Evolutionary conservation across 2,329 filamentous ascomycete species (phyloP), one percentile per base, ranked within the genome.

Genomic region (Beauveria australis): DNA sequence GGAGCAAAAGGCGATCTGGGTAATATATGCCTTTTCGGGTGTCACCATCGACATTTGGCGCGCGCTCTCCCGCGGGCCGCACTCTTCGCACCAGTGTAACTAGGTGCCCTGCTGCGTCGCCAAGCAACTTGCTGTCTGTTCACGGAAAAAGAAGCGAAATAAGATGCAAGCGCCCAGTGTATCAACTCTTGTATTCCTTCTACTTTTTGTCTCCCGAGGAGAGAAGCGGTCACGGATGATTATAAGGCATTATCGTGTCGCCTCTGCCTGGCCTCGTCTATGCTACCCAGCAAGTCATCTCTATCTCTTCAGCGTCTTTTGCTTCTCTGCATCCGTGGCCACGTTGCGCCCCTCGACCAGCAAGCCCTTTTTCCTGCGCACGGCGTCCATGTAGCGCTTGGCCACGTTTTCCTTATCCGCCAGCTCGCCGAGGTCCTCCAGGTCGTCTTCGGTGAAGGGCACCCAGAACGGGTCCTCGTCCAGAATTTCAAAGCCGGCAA

Each of bases 391-490:
- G 78, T 97, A 97, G 71, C 89, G 79, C 83, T 95, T 96, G 26
- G 94, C 94, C 55, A 97, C 90, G 75, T 97, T 97, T 80, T 97
- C 94, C 70, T 85, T 84, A 76, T 99, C 94, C 4, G 91, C 94
- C 71, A 93, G 78, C 79, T 97, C 93, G 28, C 94, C 94, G 63
- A 99, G 76, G 78, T 99, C 94, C 79, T 99, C 94, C 56, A 99
- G 76, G 70, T 99, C 91, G 72, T 97, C 94, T 71, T 97, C 94
- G 0, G 93, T 97, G 65, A 91, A 92, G 1, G 94, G 94, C 52
- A 96, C 92, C 94, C 94, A 99, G 78, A 95, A 96, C 0, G 94
- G 94, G 77, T 99, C 94, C 75, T 97, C 89, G 72, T 97, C 92
- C 2, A 97, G 79, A 67, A 96, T 84, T 74, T 97, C 91, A 70